Base-by-base conservation (phyloP, 2,329 filamentous ascomycete genomes). In the Monilinia aucupariae region DNA sequence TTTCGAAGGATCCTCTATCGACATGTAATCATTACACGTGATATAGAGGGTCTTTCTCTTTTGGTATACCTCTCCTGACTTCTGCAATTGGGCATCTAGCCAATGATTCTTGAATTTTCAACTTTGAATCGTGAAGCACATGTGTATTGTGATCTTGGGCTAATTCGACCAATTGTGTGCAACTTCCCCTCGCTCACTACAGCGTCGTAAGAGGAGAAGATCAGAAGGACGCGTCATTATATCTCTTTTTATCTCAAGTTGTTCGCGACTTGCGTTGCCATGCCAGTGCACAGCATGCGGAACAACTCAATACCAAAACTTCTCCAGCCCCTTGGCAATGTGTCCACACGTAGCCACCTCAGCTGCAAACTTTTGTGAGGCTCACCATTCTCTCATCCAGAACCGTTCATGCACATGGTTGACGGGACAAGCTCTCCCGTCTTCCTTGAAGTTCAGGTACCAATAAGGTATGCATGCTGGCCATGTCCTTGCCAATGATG, bases 381-480 rank as follows among this genome's bases (percentile, higher is more conserved):
- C 39, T 12, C 39, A 61, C 39, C 25, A 39, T 54, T 27, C 20
- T 13, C n/a, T 34, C 41, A 45, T 34, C 27, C 10, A 37, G 37
- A 22, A 15, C 10, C 13, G n/a, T 43, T 53, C 20, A 47, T 43
- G n/a, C 20, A 25, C 25, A 22, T 32, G 20, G n/a, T n/a, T n/a
- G n/a, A n/a, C 53, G 10, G 17, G 27, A 43, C 13, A 25, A 55
- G 7, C 20, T 61, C 17, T 54, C 17, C 41, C 15, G 12, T 9
- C 39, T 54, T 15, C 49, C 9, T 32, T 54, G 39, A 54, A 3
- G 39, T 61, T 39, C 39, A 55, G 30, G 55, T 48, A 39, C 39
- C 27, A 47, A 48, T 39, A 34, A n/a, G 20, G 34, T 60, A 60
- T 55, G 51, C n/a, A 55, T 30, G 45, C 39, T 39, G 47, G 39